These are phyloP conservation scores for Melampsora larici-populina DNA, from an alignment of 1,284 basidiomycete genomes.

Conservation along the genomic window DNA sequence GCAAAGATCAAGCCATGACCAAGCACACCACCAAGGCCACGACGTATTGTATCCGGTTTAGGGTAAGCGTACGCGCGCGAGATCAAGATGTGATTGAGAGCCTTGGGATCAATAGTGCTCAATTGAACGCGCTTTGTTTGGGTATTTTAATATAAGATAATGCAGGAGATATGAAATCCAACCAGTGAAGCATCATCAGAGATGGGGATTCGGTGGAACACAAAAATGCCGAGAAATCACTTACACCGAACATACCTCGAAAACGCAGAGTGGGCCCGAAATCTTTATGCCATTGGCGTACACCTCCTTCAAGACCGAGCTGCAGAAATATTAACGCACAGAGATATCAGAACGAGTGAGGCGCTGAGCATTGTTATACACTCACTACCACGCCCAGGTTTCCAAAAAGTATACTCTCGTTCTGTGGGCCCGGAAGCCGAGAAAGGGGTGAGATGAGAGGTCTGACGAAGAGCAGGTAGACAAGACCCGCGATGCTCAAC, in stretches of 20 bases:
- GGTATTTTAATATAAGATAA: neutral
- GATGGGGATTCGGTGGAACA: neutral
- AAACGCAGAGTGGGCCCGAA: neutral
- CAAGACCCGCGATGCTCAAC: too few relatives aligned
- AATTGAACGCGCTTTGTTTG: constrained; percentile 49
- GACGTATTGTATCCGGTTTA: constrained; percentile 65
- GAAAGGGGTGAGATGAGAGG: neutral
- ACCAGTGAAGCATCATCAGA: neutral
- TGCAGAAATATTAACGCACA: neutral
- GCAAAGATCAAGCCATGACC: constrained; percentile 50
- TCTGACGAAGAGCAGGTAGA: neutral
- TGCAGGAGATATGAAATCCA: neutral
- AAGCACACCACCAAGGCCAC: constrained; percentile 57
- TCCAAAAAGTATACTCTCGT: neutral
- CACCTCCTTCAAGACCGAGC: neutral
- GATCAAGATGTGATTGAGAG: constrained; percentile 63
- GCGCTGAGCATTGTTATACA: neutral
- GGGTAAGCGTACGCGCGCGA: constrained; percentile 64
- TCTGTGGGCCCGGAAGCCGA: neutral
- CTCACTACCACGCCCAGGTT: neutral
- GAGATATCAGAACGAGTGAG: neutral
- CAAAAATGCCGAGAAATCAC: neutral
- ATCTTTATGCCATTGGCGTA: neutral
- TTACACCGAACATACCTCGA: constrained; percentile 8
- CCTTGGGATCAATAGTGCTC: constrained; percentile 63